A percentile compares a stretch with the other conserved stretches of the same genome.
These are phyloP conservation scores for Sutorius eximius DNA, from an alignment of 1,284 basidiomycete species.

Conservation along the genomic window DNA sequence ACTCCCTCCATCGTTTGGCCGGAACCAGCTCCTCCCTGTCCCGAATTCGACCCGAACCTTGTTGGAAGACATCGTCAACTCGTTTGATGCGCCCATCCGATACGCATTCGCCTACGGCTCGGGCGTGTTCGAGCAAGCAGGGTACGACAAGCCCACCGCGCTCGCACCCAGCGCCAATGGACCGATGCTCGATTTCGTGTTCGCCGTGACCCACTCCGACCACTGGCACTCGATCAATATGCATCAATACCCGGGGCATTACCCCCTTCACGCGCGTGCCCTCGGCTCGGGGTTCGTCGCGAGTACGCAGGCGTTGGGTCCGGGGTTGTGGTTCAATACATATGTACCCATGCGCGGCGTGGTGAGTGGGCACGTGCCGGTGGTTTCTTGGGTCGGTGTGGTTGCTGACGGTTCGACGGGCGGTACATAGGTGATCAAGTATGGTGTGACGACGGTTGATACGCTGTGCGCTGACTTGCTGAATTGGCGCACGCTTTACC, in stretches of 20 bases:
- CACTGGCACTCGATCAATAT: conserved; percentile 97
- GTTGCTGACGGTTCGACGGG: neutral
- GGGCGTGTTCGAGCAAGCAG: conserved; percentile 87
- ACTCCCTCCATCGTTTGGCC: conserved; percentile 74
- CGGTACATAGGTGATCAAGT: conserved; percentile 80
- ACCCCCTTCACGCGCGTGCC: conserved; percentile 81
- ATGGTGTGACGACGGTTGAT: conserved; percentile 94
- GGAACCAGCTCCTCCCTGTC: conserved; percentile 77
- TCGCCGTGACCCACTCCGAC: conserved; percentile 87
- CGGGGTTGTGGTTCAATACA: conserved; percentile 95
- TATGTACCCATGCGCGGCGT: conserved; percentile 82
- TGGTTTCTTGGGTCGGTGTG: neutral
- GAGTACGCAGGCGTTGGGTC: conserved; percentile 75
- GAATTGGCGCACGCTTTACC: conserved; percentile 92
- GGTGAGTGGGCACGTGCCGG: conserved; percentile 51
- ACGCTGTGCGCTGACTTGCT: conserved; percentile 87
- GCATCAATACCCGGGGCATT: conserved; percentile 86
- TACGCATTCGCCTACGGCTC: conserved; percentile 97
- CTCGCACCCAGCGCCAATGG: conserved; percentile 21
- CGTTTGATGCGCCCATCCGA: conserved; percentile 83
- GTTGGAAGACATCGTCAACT: conserved; percentile 71
- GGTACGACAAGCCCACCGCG: conserved; percentile 44
- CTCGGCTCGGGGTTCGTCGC: conserved; percentile 80
- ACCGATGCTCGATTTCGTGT: conserved; percentile 94
- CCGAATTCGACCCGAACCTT: conserved; percentile 73